phyloP scores from a whole-genome alignment of 352 stramenopile species.

The Phytopythium mirpurense region DNA sequence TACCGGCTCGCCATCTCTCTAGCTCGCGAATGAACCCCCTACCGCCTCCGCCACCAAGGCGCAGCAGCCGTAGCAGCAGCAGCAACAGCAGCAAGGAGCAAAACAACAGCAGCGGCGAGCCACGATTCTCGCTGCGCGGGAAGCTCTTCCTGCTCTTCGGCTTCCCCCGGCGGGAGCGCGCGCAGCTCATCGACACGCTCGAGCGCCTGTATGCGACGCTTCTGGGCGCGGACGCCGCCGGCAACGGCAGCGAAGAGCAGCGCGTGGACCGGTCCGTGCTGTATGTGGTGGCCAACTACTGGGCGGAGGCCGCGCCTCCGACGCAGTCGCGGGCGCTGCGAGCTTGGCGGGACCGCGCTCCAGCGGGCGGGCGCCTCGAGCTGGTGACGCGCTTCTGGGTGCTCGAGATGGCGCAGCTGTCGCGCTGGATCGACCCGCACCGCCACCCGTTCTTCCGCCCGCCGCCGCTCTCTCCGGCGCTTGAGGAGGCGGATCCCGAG shows the following conservation, averaged over 20 bases:
- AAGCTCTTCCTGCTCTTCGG: conserved; percentile 4
- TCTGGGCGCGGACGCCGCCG: background rate
- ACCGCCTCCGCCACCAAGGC: no score
- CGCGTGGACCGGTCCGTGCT: conserved; percentile 8
- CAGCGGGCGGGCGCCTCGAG: background rate
- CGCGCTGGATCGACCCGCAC: conserved; percentile 29
- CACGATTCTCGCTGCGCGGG: background rate
- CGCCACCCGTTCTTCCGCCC: conserved; percentile 43
- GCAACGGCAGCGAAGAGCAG: background rate
- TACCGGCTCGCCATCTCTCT: no score
- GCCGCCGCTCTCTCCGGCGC: conserved; percentile 11
- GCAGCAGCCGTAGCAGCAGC: no score
- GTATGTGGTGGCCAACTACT: conserved; percentile 50
- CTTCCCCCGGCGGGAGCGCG: background rate
- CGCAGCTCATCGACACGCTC: background rate
- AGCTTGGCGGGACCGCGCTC: background rate
- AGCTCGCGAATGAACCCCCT: no score
- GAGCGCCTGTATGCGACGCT: background rate
- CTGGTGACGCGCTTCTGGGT: conserved; percentile 59
- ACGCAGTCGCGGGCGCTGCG: background rate
- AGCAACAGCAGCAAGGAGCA: no score
- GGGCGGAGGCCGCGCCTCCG: conserved; percentile 21
- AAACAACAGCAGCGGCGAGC: no score
- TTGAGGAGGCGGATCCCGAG: background rate
- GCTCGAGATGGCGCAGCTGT: conserved; percentile 28